Base-by-base conservation (phyloP, 352 stramenopile species). In the Phytophthora sojae region DNA sequence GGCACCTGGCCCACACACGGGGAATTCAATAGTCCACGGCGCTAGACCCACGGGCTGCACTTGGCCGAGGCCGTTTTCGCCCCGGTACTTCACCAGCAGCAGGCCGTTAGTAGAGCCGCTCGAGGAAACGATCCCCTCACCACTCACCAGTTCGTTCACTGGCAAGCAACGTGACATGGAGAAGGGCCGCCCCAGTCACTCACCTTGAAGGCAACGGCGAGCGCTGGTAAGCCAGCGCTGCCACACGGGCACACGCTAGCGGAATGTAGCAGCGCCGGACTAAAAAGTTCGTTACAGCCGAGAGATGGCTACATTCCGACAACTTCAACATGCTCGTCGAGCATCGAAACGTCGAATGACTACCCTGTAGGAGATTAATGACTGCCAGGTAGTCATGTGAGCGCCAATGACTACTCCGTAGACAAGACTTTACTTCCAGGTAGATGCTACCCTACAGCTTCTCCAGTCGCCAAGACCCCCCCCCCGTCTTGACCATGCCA, bases 261-360 rank as follows among this genome's bases (percentile, higher is more conserved):
- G 14, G 12, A 6, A 25, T 39, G 15, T 15, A 50, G 26, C 51
- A 26, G 21, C 21, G 15, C 37, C 21, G 15, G 23, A 57, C 52
- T 26, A 58, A 58, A 54, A 6, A 19, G n/a, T 12, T 29, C 17
- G 57, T 63, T 55, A 55, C 44, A 26, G 5, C 8, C 39, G 15
- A 64, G 19, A 73, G 32, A 73, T 73, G 66, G 59, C 66, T 73
- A 64, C 42, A 23, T 39, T 8, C 29, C 1, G 23, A 11, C 19
- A 60, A 69, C 65, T 68, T 73, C 59, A 64, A 69, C 52, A 67
- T 72, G 29, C 21, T 21, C 21, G 21, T 21, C 4, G n/a, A 11
- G 19, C 64, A 54, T 44, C 11, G 19, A 21, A 19, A 49, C 21
- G 0, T 21, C 21, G 21, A 21, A 21, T 21, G 21, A 21, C 21